These are phyloP conservation scores for Pulveroboletus sp. DNA, from an alignment of 768 basidiomycete species.

Conservation along the genomic window DNA sequence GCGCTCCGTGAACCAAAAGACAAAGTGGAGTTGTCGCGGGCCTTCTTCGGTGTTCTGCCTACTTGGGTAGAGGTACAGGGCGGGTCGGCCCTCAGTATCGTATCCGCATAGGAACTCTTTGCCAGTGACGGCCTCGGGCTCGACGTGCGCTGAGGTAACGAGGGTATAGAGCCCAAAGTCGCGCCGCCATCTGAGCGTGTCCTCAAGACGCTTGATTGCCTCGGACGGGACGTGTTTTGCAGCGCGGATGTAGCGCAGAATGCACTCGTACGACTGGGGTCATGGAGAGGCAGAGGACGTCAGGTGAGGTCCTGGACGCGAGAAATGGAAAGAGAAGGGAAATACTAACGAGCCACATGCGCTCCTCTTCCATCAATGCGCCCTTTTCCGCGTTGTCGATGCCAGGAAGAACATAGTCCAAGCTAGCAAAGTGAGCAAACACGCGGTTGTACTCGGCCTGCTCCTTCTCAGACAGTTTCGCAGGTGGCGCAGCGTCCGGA, in stretches of 20 bases:
- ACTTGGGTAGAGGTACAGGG: slow-evolving; percentile 60
- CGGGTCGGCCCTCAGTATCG: slow-evolving; percentile 62
- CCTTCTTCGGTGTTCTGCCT: slow-evolving; percentile 77
- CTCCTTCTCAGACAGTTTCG: slow-evolving; percentile 41
- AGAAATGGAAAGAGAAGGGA: not conserved
- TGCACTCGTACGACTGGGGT: slow-evolving; percentile 66
- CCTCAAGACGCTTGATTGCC: slow-evolving; percentile 64
- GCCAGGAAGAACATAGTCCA: slow-evolving; percentile 50
- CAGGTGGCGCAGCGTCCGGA: slow-evolving; percentile 32
- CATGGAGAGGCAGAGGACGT: too few species aligned
- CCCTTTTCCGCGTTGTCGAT: slow-evolving; percentile 38
- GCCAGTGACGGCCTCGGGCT: slow-evolving; percentile 79
- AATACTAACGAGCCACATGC: slow-evolving; percentile 68
- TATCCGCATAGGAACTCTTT: slow-evolving; percentile 79
- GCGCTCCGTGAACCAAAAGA: slow-evolving; percentile 76
- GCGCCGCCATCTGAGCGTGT: slow-evolving; percentile 73
- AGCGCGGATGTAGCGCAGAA: slow-evolving; percentile 75
- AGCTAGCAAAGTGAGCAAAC: slow-evolving; percentile 53
- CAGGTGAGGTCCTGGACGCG: not conserved
- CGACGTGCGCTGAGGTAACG: slow-evolving; percentile 59
- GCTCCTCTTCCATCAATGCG: slow-evolving; percentile 58
- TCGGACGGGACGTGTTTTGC: slow-evolving; percentile 64
- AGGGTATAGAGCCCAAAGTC: slow-evolving; percentile 72
- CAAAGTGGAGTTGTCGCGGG: slow-evolving; percentile 64
- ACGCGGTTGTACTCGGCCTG: slow-evolving; percentile 50